Evolutionary conservation across 768 basidiomycete species (phyloP), one percentile per base, ranked within the genome.

Genomic region (Leccinum subgranulosum): DNA sequence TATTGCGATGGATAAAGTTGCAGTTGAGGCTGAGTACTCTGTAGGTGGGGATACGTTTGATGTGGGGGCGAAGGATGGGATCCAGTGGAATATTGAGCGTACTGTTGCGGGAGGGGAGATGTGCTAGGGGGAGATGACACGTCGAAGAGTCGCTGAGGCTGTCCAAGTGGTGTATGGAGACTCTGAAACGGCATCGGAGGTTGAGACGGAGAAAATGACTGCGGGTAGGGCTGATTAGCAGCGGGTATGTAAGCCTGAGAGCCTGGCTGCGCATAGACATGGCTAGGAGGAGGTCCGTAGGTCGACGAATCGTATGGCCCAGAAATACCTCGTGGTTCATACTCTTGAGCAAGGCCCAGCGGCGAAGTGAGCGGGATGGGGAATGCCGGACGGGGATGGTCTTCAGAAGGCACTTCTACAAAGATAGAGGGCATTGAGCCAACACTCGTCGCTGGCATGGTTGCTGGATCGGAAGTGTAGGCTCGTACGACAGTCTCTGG

Each of bases 381-480:
- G 33, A 63, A 59, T 3, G 46, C 15, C 17, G 53, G 21, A 31
- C 46, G 46, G n/a, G 39, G 4, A 11, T 55, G 43, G 21, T 45
- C 49, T 6, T 56, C 55, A 17, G 45, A 36, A 51, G 52, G 34
- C 29, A 61, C 57, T 25, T 61, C 56, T 27, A 73, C 52, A 19
- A 63, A 7, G 17, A 71, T 55, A 36, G 69, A 57, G 0, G 71
- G 69, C 6, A 49, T 27, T 39, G 39, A 49, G 23, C 54, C 48
- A 33, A 48, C 31, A 36, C 51, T 47, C 17, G 19, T 2, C 14
- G 56, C 41, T 29, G 31, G 19, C 47, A 14, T 34, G 27, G 49
- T 41, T 11, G 53, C 25, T 25, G 25, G 19, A n/a, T 49, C 59
- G 2, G 56, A 25, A 52, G 64, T 15, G 45, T 55, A 53, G 3